Evolutionary conservation across 1,284 basidiomycete species (phyloP).

Genomic region (Cystobasidium pallidum): DNA sequence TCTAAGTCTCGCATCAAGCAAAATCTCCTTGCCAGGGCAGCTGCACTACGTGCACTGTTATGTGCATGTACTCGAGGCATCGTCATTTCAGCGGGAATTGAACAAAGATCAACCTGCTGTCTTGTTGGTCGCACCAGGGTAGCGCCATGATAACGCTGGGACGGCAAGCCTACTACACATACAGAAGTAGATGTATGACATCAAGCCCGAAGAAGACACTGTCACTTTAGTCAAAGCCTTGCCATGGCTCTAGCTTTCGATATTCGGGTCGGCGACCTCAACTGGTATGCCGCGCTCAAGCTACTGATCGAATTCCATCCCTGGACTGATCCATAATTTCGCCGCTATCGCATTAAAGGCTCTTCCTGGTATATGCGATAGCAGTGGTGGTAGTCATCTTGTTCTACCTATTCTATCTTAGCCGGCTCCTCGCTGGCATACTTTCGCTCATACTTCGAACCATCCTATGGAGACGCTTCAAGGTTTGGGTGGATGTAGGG

Average conservation of each 20-base stretch:
- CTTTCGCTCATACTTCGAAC: slow-evolving; percentile 67
- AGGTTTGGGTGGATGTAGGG: slow-evolving; percentile 76
- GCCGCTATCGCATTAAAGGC: slow-evolving; percentile 32
- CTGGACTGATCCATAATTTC: not conserved
- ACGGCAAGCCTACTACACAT: not conserved
- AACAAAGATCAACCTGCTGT: too few relatives aligned
- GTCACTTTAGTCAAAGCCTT: not conserved
- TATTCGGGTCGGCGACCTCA: slow-evolving; percentile 27
- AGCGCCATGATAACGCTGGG: not conserved
- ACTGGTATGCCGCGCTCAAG: slow-evolving; percentile 24
- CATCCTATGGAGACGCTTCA: slow-evolving; percentile 69
- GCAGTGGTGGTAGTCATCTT: slow-evolving; percentile 69
- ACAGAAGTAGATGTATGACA: too few relatives aligned
- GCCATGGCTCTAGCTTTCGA: slow-evolving; percentile 38
- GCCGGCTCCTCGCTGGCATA: slow-evolving; percentile 73
- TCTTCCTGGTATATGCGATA: slow-evolving; percentile 70
- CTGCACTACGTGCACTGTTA: too few relatives aligned
- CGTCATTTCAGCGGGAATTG: too few relatives aligned
- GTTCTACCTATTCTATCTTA: slow-evolving; percentile 87
- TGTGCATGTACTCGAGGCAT: too few relatives aligned
- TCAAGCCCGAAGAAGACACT: too few relatives aligned
- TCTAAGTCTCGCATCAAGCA: too few relatives aligned
- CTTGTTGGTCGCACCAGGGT: too few relatives aligned
- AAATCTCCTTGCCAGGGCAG: too few relatives aligned
- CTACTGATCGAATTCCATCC: not conserved